Evolutionary conservation across 495 filamentous ascomycete species (phyloP).

Genomic region (Aspergillus affinis): DNA sequence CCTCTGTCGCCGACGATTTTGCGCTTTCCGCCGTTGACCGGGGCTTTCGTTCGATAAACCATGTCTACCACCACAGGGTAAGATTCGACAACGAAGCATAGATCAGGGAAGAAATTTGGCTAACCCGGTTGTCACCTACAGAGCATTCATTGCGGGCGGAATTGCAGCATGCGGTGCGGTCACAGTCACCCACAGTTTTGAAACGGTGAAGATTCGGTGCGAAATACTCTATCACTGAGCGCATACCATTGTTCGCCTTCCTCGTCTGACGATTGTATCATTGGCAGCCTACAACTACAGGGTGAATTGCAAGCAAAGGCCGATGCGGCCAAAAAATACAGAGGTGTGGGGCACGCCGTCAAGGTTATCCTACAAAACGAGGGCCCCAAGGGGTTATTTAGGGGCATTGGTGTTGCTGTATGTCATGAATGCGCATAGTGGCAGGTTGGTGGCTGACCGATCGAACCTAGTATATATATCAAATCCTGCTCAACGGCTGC

Average conservation of each 20-base stretch:
- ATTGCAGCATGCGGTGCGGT: conserved; percentile 97
- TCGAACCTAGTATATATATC: conserved; percentile 78
- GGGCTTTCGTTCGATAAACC: conserved; percentile 9
- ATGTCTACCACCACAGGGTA: conserved; percentile 59
- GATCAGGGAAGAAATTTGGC: neutral
- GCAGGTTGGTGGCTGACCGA: conserved; percentile 2
- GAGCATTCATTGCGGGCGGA: conserved; percentile 88
- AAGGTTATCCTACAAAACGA: conserved; percentile 90
- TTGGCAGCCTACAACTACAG: conserved; percentile 81
- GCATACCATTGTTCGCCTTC: neutral
- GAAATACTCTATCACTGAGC: conserved; percentile 13
- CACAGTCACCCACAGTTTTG: conserved; percentile 96
- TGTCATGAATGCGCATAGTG: conserved; percentile 16
- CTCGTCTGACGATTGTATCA: neutral
- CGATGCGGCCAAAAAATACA: conserved; percentile 82
- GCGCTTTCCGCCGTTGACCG: conserved; percentile 19
- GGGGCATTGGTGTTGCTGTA: conserved; percentile 85
- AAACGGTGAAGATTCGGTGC: conserved; percentile 97
- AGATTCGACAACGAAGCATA: conserved; percentile 6
- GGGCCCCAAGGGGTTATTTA: conserved; percentile 79
- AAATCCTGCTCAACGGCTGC: conserved; percentile 94
- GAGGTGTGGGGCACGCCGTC: conserved; percentile 89
- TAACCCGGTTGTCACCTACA: conserved; percentile 25
- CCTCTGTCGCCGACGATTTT: neutral
- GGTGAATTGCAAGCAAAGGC: conserved; percentile 89